Base-by-base conservation (phyloP, 176 grass and related monocot genomes). In the Raddia distichophylla region DNA sequence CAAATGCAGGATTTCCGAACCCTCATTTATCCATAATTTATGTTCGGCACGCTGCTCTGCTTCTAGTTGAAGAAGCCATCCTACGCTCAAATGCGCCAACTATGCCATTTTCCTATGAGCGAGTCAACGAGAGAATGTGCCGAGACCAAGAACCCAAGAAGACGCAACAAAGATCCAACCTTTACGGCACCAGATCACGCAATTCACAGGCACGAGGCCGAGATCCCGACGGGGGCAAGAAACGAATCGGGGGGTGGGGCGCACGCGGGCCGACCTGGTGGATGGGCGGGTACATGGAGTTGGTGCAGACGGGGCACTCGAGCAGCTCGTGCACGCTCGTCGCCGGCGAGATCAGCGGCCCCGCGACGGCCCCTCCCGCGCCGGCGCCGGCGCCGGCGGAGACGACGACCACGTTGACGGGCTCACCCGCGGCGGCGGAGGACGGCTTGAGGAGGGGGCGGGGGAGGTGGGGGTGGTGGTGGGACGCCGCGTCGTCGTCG, bases 241-340 rank as follows among this genome's bases (percentile, higher is more conserved):
- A 64, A 48, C 27, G 50, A 32, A 82, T 64, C 34, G 45, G 15
- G 58, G 87, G 27, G 35, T 4, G n/a, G 35, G 3, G 33, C 82
- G 55, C 6, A 90, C 87, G 91, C 91, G 91, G 67, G 4, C 37
- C 37, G 37, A 99, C 97, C 93, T 99, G 97, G 84, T 98, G 89
- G 86, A 95, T 98, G 46, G 93, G 93, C 35, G 96, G 93, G 84
- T 91, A 98, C 96, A 98, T 98, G 81, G 93, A 98, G 75, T 95
- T 93, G 84, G 93, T 95, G 87, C 96, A 98, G 42, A 98, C 93
- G 71, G 96, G 95, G 84, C 95, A 98, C 82, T 98, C 93, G 68
- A 98, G 92, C 86, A 98, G 85, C 81, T 98, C 93, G 71, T 93
- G 96, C 57, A 98, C 96, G 72, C 86, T 83, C 49, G 67, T 90